Evolutionary conservation across 2,329 filamentous ascomycete genomes (phyloP).

Genomic region (Arthroderma uncinatum): DNA sequence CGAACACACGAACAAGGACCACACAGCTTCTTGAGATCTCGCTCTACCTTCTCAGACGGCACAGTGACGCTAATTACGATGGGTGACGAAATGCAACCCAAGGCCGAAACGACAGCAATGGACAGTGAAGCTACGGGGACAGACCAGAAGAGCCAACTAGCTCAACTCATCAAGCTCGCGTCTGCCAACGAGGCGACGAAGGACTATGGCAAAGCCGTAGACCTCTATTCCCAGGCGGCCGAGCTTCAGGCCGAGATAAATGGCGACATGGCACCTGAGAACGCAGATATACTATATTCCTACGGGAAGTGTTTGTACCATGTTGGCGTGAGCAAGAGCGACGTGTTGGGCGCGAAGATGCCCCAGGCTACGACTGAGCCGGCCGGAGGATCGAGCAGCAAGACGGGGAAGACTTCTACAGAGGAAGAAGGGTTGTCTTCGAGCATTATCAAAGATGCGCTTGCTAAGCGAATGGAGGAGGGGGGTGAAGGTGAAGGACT

Average conservation of each 20-base stretch:
- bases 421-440: background rate
- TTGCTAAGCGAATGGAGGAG: slow-evolving; percentile 8
- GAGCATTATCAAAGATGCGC: slow-evolving; percentile 12
- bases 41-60: background rate
- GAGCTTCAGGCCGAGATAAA: slow-evolving; percentile 85
- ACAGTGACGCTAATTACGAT: background rate
- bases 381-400: slow-evolving; percentile 16
- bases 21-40: background rate
- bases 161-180: slow-evolving; percentile 68
- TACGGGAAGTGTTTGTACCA: slow-evolving; percentile 92
- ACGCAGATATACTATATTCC: slow-evolving; percentile 85
- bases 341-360: slow-evolving; percentile 79
- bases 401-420: slow-evolving; percentile 28
- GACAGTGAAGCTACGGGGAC: background rate
- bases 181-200: slow-evolving; percentile 79
- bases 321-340: slow-evolving; percentile 85
- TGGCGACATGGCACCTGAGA: slow-evolving; percentile 80
- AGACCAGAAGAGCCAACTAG: slow-evolving; percentile 48
- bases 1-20: background rate
- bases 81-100: background rate
- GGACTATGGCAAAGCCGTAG: slow-evolving; percentile 74
- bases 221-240: slow-evolving; percentile 78
- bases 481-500: background rate
- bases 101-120: background rate
- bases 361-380: slow-evolving; percentile 46